Percentiles rank a stretch among this genome's conserved stretches.
Evolutionary conservation across 164 flowering plant genomes (phyloP).

Genomic region (Santalum album): DNA sequence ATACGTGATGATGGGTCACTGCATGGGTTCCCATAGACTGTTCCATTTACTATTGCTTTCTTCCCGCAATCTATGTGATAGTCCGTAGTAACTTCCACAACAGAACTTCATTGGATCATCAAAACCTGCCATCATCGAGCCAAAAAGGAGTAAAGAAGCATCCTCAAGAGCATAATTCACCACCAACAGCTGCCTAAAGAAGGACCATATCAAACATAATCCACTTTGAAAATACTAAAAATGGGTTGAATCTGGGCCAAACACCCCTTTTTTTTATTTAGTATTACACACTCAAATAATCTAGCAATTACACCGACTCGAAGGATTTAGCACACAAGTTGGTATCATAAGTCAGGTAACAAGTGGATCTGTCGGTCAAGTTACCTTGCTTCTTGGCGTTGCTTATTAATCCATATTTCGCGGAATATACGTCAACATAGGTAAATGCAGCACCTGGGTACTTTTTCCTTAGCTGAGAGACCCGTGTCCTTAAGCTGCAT

Average conservation of each 20-base stretch:
- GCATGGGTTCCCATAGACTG: conserved; percentile 49
- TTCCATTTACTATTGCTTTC: conserved; percentile 39
- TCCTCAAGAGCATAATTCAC: too few species aligned
- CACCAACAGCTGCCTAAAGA: too few species aligned
- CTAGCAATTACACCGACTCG: not conserved
- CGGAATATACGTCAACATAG: conserved; percentile 58
- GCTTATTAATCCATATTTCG: conserved; percentile 42
- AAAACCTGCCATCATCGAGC: conserved; percentile 38
- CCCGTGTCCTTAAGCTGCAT: conserved; percentile 42
- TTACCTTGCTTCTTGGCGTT: conserved; percentile 44
- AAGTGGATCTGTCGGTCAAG: too few species aligned
- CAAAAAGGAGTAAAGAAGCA: not conserved
- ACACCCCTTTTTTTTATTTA: too few species aligned
- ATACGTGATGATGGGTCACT: conserved; percentile 30
- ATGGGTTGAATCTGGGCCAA: too few species aligned
- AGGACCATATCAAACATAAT: too few species aligned
- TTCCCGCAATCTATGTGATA: conserved; percentile 38
- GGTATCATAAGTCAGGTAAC: not conserved
- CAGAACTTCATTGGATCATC: conserved; percentile 50
- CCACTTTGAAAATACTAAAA: too few species aligned
- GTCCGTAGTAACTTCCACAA: conserved; percentile 39
- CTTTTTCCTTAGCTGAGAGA: conserved; percentile 27
- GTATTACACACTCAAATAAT: too few species aligned
- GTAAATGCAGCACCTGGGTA: conserved; percentile 34
- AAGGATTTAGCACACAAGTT: not conserved